Percentiles rank a stretch among this genome's conserved stretches.
Evolutionary conservation across 345 rosid genomes (phyloP).

Genomic region (Salix exigua): DNA sequence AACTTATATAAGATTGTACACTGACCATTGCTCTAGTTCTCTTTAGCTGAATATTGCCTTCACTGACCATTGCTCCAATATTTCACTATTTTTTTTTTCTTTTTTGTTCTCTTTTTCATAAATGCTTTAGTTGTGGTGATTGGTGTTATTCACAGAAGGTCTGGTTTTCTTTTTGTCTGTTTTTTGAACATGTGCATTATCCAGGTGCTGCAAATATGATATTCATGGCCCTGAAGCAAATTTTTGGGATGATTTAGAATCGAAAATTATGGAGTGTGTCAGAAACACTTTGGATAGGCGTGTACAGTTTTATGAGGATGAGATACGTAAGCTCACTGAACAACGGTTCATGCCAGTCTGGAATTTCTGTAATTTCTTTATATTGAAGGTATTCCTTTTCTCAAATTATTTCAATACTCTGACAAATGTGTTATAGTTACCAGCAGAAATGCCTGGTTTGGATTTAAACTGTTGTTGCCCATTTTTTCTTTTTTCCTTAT

Average conservation of each 20-base stretch:
- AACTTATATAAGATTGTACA: too few species aligned
- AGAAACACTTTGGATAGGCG: slow-evolving; percentile 87
- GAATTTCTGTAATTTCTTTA: slow-evolving; percentile 96
- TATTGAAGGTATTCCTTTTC: slow-evolving; percentile 73
- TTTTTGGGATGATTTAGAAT: slow-evolving; percentile 94
- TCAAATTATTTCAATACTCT: slow-evolving; percentile 13
- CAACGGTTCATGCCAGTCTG: slow-evolving; percentile 90
- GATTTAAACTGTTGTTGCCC: background rate
- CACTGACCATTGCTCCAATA: too few species aligned
- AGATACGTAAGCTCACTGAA: slow-evolving; percentile 91
- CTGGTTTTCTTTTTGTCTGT: too few species aligned
- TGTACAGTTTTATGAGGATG: slow-evolving; percentile 89
- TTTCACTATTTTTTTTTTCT: background rate
- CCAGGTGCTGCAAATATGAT: slow-evolving; percentile 95
- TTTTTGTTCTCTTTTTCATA: background rate
- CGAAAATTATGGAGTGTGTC: slow-evolving; percentile 75
- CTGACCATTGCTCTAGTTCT: too few species aligned
- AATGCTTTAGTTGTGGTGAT: background rate
- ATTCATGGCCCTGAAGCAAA: slow-evolving; percentile 67
- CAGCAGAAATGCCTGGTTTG: slow-evolving; percentile 11
- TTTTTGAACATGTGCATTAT: slow-evolving; percentile 11
- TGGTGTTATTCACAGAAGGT: background rate
- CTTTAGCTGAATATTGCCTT: too few species aligned
- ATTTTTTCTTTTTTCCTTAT: background rate
- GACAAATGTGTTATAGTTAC: slow-evolving; percentile 10